Evolutionary conservation across 179 eudicot species (phyloP).

Genomic region (Corrigiola litoralis): DNA sequence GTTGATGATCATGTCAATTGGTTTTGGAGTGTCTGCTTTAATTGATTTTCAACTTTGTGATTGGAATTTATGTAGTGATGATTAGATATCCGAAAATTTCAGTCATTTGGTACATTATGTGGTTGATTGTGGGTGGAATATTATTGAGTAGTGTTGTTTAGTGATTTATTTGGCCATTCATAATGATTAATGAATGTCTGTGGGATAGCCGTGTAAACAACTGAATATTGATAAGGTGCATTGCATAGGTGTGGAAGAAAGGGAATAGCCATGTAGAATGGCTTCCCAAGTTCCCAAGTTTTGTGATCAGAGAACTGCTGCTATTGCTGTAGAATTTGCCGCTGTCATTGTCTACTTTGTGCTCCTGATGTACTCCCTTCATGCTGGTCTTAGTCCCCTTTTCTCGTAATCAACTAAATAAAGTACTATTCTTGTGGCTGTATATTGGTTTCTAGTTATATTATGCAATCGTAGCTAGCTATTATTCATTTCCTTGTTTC

Average conservation of each 20-base stretch:
- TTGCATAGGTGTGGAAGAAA: constrained; percentile 67
- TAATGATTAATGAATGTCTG: too few species aligned
- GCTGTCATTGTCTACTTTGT: constrained; percentile 48
- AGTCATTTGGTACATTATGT: too few species aligned
- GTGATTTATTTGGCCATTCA: too few species aligned
- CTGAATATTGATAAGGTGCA: too few species aligned
- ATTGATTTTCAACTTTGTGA: too few species aligned
- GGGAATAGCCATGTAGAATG: constrained; percentile 78
- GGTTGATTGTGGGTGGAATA: too few species aligned
- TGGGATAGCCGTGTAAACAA: too few species aligned
- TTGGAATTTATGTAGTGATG: too few species aligned
- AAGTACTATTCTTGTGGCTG: background rate
- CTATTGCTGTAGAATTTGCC: constrained; percentile 46
- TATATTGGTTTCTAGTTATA: background rate
- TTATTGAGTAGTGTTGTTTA: too few species aligned
- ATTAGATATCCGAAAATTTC: too few species aligned
- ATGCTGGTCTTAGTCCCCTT: constrained; percentile 39
- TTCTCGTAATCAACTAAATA: background rate
- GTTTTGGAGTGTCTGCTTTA: too few species aligned
- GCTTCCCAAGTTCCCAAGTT: constrained; percentile 83
- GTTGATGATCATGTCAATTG: background rate
- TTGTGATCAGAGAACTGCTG: constrained; percentile 47
- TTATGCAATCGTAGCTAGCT: background rate
- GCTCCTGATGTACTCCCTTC: constrained; percentile 51
- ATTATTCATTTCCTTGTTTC: too few species aligned